phyloP scores from a whole-genome alignment of 2,329 filamentous ascomycete species.

The Cryphonectria nitschkei region DNA sequence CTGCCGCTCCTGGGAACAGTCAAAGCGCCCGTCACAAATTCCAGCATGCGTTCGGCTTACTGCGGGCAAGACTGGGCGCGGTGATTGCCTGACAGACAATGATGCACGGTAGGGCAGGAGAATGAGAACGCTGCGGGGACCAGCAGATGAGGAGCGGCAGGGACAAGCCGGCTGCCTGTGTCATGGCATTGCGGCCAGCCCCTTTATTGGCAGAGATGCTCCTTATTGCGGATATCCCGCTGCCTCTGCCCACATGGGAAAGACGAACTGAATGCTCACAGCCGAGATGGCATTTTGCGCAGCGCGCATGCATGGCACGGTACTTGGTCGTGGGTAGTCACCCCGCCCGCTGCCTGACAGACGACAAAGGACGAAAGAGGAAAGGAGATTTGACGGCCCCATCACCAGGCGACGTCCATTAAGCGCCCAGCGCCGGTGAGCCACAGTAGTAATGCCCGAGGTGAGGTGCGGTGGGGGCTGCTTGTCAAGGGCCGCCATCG shows the following conservation, averaged over 20 bases:
- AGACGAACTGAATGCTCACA: background rate
- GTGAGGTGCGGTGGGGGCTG: background rate
- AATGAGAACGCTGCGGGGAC: background rate
- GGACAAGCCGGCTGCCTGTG: conserved; percentile 3
- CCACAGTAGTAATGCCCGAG: background rate
- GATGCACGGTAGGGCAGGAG: background rate
- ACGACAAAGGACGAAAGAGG: background rate
- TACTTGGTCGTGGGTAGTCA: background rate
- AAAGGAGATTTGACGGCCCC: background rate
- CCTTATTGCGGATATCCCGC: too few species aligned
- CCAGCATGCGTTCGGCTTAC: background rate
- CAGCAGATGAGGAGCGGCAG: conserved; percentile 12
- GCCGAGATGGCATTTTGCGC: conserved; percentile 6
- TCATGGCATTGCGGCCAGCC: background rate
- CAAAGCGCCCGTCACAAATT: background rate
- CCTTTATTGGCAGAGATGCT: background rate
- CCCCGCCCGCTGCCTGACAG: background rate
- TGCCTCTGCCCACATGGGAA: background rate
- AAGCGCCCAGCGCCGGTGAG: background rate
- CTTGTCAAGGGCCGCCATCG: background rate
- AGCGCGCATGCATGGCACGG: conserved; percentile 2
- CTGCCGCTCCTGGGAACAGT: background rate
- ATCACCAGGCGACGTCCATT: background rate
- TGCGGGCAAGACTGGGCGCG: background rate
- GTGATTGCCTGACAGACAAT: background rate